These are phyloP conservation scores for Verticillium albo-atrum DNA, from an alignment of 2,329 filamentous ascomycete genomes.

Conservation along the genomic window DNA sequence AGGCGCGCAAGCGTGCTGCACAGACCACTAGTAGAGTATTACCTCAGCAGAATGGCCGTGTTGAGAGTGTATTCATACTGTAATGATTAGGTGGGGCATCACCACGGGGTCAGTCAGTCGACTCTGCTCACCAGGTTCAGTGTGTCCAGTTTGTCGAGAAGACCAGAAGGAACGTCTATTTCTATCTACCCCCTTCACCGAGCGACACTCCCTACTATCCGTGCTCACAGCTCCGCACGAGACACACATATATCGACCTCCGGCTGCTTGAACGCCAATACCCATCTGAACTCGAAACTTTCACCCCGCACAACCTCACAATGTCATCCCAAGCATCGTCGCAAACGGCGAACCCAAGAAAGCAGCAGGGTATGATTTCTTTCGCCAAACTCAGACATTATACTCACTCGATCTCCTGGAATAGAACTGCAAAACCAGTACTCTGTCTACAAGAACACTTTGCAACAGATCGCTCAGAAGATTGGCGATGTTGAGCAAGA, in stretches of 20 bases:
- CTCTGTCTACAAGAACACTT: constrained; percentile 68
- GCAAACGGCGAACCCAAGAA: constrained; percentile 45
- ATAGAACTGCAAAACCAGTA: constrained; percentile 78
- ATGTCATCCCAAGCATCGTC: constrained; percentile 48
- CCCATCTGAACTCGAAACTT: background rate
- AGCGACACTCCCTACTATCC: too few relatives aligned
- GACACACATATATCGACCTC: too few relatives aligned
- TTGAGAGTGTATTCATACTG: too few relatives aligned
- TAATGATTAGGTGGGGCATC: background rate
- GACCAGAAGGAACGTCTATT: too few relatives aligned
- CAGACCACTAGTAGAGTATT: background rate
- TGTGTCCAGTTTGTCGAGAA: too few relatives aligned
- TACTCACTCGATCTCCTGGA: background rate
- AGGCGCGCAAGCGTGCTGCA: background rate
- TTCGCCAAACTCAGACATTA: background rate
- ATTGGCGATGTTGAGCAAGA: constrained; percentile 98
- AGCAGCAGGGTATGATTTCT: constrained; percentile 62
- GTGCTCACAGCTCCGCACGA: too few relatives aligned
- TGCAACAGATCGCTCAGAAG: constrained; percentile 92
- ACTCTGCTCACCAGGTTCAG: too few relatives aligned
- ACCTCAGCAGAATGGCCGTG: background rate
- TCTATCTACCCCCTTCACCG: too few relatives aligned
- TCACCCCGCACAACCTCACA: background rate
- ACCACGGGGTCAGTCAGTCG: background rate
- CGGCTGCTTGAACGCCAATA: too few relatives aligned